Conservation (phyloP, 2,329 filamentous ascomycete species). For the Sclerotinia borealis region DNA sequence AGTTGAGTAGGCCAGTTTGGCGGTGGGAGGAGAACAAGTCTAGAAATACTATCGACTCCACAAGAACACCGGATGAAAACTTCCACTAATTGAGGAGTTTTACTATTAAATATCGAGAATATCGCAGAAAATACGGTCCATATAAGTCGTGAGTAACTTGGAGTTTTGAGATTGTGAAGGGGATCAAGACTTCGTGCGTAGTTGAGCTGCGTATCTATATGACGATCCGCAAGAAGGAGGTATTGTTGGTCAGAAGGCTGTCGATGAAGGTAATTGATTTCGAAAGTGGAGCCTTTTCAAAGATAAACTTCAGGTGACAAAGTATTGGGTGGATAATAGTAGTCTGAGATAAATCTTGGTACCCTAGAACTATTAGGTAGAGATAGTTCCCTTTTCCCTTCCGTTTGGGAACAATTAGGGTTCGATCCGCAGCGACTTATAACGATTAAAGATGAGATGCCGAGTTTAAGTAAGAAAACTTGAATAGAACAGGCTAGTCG, state of each 20-base stretch:
- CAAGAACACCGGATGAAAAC: neutral
- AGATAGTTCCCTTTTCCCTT: neutral
- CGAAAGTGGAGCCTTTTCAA: neutral
- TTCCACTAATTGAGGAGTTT: neutral
- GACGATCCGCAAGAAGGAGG: neutral
- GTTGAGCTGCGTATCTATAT: constrained; percentile 1
- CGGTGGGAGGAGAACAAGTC: constrained; percentile 20
- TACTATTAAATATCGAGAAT: neutral
- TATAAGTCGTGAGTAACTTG: constrained; percentile 9
- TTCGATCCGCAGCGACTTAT: constrained; percentile 4
- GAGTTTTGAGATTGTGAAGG: neutral
- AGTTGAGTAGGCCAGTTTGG: constrained; percentile 33
- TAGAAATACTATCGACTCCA: constrained; percentile 1
- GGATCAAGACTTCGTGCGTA: neutral
- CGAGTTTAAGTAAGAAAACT: constrained; percentile 7
- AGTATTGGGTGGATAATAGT: constrained; percentile 8
- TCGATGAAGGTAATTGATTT: neutral
- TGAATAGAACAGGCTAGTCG: constrained; percentile 6
- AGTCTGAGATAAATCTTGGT: neutral
- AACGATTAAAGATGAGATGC: constrained; percentile 7
- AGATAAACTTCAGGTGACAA: neutral
- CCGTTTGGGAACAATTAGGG: neutral
- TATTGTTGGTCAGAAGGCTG: neutral
- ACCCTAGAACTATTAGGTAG: neutral
- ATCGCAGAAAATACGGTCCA: constrained; percentile 12